Conservation (phyloP, 83 land plant species). For the Diphasiastrum complanatum region DNA sequence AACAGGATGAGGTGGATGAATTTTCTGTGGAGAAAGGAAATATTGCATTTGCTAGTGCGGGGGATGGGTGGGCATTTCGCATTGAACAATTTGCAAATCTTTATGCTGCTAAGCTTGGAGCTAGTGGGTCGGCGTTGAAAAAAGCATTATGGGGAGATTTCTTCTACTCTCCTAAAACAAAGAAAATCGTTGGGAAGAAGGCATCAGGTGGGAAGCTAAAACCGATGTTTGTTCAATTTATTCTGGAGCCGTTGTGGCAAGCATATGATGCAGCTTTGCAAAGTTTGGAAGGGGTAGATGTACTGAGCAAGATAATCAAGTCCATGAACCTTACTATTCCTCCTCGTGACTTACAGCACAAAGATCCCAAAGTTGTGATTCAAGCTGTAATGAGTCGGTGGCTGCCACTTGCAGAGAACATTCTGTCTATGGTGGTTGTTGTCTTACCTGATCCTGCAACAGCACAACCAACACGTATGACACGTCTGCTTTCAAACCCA, state of each 20-base stretch:
- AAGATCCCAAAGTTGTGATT: slow-evolving; percentile 65
- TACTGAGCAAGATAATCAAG: slow-evolving; percentile 64
- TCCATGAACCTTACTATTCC: slow-evolving; percentile 70
- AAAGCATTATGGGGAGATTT: slow-evolving; percentile 80
- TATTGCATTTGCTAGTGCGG: slow-evolving; percentile 80
- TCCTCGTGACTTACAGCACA: slow-evolving; percentile 68
- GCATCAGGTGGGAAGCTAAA: slow-evolving; percentile 50
- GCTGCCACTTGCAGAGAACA: slow-evolving; percentile 68
- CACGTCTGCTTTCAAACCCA: slow-evolving; percentile 54
- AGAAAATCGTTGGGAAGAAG: slow-evolving; percentile 78
- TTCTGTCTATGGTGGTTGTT: slow-evolving; percentile 74
- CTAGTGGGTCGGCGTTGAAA: slow-evolving; percentile 44
- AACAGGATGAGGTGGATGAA: slow-evolving; percentile 65
- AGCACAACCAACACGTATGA: slow-evolving; percentile 58
- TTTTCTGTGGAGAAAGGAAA: slow-evolving; percentile 87
- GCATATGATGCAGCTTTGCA: slow-evolving; percentile 62
- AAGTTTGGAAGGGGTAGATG: slow-evolving; percentile 44
- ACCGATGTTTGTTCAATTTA: slow-evolving; percentile 95
- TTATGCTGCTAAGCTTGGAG: slow-evolving; percentile 68
- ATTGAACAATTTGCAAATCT: slow-evolving; percentile 66
- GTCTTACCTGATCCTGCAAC: slow-evolving; percentile 70
- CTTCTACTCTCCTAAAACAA: slow-evolving; percentile 54
- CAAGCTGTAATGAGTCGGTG: slow-evolving; percentile 85
- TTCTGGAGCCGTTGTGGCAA: slow-evolving; percentile 84
- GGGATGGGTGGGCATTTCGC: slow-evolving; percentile 89